Evolutionary conservation across 2,329 filamentous ascomycete genomes (phyloP).

Genomic region (Phialocephala subalpina): DNA sequence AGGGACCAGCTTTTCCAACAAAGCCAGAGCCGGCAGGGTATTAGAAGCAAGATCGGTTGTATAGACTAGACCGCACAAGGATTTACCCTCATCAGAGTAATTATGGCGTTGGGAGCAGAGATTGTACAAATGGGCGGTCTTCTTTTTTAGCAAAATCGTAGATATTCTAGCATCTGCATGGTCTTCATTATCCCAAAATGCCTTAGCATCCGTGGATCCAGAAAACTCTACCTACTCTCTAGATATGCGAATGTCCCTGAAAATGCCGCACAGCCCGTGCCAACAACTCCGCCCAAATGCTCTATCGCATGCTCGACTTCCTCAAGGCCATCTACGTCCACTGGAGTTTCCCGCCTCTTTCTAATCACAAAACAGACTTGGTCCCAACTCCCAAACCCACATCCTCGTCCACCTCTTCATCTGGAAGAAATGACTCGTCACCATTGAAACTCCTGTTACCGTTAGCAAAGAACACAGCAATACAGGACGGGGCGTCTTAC

Average conservation of each 20-base stretch:
- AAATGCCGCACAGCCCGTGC: background rate
- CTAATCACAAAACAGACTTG: background rate
- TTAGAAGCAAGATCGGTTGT: conserved; percentile 26
- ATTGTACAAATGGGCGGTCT: conserved; percentile 3
- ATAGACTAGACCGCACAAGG: background rate
- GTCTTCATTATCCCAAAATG: background rate
- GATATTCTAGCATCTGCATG: background rate
- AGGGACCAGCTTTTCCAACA: conserved; percentile 45
- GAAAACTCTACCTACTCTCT: background rate
- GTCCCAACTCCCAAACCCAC: conserved; percentile 27
- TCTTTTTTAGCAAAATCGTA: background rate
- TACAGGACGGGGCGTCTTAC: conserved; percentile 56
- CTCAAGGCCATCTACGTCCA: background rate
- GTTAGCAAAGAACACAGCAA: conserved; percentile 9
- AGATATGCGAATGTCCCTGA: background rate
- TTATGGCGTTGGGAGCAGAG: background rate
- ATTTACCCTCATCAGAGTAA: background rate
- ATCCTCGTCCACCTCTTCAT: background rate
- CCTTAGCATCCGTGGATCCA: background rate
- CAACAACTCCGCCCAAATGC: background rate
- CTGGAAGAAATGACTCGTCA: conserved; percentile 59
- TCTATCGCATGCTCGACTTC: background rate
- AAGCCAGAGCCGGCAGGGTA: conserved; percentile 44
- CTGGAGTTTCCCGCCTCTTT: background rate
- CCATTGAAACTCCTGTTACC: conserved; percentile 59